Base-by-base conservation (phyloP, 768 basidiomycete species). In the Termitomyces eurrhizus region DNA sequence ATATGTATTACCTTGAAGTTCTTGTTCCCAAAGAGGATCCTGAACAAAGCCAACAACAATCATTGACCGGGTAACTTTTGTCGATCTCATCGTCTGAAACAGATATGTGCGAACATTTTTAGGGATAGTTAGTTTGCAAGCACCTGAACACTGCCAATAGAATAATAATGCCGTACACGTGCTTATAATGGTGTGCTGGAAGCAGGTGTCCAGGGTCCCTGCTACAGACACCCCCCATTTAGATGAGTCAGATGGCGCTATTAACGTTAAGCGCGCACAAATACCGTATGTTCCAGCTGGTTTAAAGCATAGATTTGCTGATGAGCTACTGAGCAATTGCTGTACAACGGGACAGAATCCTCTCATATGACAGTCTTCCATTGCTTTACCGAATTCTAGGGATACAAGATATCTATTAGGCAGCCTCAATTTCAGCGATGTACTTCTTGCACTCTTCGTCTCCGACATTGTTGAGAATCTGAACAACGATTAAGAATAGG, bases 341-440 rank as follows among this genome's bases (percentile, higher is more conserved):
- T 57, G 63, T 64, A 57, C 26, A 54, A n/a, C 2, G 33, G 8
- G 36, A 33, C 32, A 14, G 41, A 36, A 21, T 9, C 26, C 9
- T 42, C 9, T 21, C 42, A 32, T 36, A 46, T 13, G 33, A 35
- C 51, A 26, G 35, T 53, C 42, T 29, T 36, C 46, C 41, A 55
- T 59, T 37, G 16, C 5, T 39, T 29, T 29, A 53, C 21, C 33
- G 16, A 16, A 11, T 52, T 54, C 26, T 42, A 56, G 7, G 16
- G n/a, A 50, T 53, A 46, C 49, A 53, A 48, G 18, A 8, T 55
- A 11, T 50, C 16, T 49, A 58, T 68, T 67, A 75, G 46, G 79
- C 81, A 64, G 81, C 83, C 62, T 90, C 77, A 62, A 94, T 81
- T 68, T 88, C 82, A 7, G 72, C 77, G 64, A 89, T 75, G 70